Evolutionary conservation across 1,284 basidiomycete species (phyloP).

Genomic region (Porodaedalea pini): DNA sequence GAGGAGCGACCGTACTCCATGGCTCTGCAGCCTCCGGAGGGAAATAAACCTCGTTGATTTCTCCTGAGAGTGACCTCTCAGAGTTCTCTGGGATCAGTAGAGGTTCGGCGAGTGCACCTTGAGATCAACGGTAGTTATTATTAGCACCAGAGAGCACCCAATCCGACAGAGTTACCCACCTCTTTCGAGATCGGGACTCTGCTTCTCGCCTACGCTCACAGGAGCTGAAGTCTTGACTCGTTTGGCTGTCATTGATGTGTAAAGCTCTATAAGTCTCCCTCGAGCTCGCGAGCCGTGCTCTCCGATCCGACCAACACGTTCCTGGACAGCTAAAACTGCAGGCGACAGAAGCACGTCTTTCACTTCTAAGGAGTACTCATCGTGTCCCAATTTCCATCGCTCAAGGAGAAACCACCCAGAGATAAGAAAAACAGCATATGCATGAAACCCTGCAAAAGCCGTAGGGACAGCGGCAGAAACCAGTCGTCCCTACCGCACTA

Average conservation of each 20-base stretch:
- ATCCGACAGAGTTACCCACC: too few relatives aligned
- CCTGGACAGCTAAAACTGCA: not conserved
- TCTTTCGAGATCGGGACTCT: not conserved
- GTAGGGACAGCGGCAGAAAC: not conserved
- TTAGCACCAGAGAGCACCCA: too few relatives aligned
- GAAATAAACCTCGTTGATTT: not conserved
- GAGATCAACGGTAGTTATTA: too few relatives aligned
- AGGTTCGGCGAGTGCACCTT: too few relatives aligned
- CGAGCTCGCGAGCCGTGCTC: not conserved
- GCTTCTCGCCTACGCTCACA: not conserved
- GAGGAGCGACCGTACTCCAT: not conserved
- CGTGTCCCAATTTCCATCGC: not conserved
- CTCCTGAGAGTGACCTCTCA: too few relatives aligned
- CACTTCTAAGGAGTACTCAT: not conserved
- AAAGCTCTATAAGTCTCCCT: not conserved
- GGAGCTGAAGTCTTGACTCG: not conserved
- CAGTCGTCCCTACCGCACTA: not conserved
- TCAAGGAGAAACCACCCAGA: constrained; percentile 3
- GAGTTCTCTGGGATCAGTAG: too few relatives aligned
- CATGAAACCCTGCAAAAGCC: not conserved
- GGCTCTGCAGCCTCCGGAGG: not conserved
- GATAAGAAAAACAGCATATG: not conserved
- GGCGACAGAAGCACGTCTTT: not conserved
- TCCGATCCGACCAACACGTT: not conserved
- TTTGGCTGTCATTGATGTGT: not conserved